phyloP scores from a whole-genome alignment of 2,329 filamentous ascomycete genomes.

The Aspergillus bombycis region DNA sequence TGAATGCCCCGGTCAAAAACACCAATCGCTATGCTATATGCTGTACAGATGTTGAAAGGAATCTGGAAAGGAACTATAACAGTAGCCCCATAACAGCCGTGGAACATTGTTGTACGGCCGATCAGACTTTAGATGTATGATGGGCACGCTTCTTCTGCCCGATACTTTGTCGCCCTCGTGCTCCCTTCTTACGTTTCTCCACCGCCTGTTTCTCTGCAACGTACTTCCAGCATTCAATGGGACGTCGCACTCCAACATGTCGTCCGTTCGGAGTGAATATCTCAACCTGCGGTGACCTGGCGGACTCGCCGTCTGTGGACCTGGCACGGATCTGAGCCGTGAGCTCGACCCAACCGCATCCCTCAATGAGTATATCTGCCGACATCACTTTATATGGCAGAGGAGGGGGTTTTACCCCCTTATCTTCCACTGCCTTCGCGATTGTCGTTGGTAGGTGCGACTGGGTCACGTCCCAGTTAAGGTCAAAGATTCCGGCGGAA shows the following conservation, averaged over 20 bases:
- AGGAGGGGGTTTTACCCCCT: conserved; percentile 52
- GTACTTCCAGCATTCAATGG: conserved; percentile 40
- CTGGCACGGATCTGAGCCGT: conserved; percentile 75
- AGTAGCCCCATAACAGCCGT: not conserved
- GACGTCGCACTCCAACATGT: conserved; percentile 61
- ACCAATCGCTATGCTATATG: conserved; percentile 23
- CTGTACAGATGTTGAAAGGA: conserved; percentile 6
- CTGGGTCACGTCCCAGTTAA: conserved; percentile 83
- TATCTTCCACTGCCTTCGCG: conserved; percentile 64
- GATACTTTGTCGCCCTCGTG: conserved; percentile 29
- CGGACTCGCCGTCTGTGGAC: conserved; percentile 36
- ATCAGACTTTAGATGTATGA: conserved; percentile 2
- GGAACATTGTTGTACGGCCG: not conserved
- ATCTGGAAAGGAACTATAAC: not conserved
- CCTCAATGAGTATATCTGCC: conserved; percentile 85
- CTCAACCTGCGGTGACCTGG: conserved; percentile 63
- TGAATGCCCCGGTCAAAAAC: conserved; percentile 14
- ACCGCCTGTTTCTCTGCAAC: conserved; percentile 34
- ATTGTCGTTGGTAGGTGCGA: conserved; percentile 75
- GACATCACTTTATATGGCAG: conserved; percentile 80
- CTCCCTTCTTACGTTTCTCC: conserved; percentile 32
- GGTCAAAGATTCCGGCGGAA: conserved; percentile 73
- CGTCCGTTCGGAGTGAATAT: conserved; percentile 84
- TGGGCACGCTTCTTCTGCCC: conserved; percentile 27
- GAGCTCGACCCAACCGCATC: conserved; percentile 91